A percentile compares a stretch with the other conserved stretches of the same genome.
Conservation (phyloP, 257 asterid genomes). For the Striga asiatica region DNA sequence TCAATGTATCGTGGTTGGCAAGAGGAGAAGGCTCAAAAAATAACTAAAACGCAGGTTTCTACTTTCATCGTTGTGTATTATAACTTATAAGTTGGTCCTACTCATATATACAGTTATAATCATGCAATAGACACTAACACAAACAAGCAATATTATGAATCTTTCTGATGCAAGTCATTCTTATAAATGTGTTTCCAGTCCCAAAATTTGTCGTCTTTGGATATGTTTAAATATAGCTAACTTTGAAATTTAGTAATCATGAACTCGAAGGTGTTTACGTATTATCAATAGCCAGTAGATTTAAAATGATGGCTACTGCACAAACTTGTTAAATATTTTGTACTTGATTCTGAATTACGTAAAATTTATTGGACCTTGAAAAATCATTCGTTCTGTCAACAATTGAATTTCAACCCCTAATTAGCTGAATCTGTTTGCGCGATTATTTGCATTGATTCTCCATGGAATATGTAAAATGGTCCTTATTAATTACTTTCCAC, state of each 20-base stretch:
- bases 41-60: conserved; percentile 66
- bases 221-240: not conserved
- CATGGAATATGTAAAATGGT: conserved; percentile 3
- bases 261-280: not conserved
- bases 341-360: conserved; percentile 4
- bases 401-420: conserved; percentile 4
- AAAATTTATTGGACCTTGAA: not conserved
- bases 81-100: not conserved
- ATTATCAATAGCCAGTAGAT: not conserved
- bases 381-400: not conserved
- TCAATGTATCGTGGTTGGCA: conserved; percentile 77
- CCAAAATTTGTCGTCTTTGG: not conserved
- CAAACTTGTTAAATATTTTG: not conserved
- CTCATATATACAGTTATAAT: not conserved
- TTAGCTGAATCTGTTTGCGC: not conserved
- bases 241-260: not conserved
- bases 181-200: not conserved
- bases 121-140: not conserved
- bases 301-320: too few relatives aligned
- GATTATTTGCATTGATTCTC: not conserved
- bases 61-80: conserved; percentile 2
- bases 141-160: not conserved
- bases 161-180: not conserved
- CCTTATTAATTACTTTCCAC: not conserved
- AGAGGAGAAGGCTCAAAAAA: conserved; percentile 53